Evolutionary conservation across 2,329 filamentous ascomycete species (phyloP).

Genomic region (Colletotrichum tropicicola): DNA sequence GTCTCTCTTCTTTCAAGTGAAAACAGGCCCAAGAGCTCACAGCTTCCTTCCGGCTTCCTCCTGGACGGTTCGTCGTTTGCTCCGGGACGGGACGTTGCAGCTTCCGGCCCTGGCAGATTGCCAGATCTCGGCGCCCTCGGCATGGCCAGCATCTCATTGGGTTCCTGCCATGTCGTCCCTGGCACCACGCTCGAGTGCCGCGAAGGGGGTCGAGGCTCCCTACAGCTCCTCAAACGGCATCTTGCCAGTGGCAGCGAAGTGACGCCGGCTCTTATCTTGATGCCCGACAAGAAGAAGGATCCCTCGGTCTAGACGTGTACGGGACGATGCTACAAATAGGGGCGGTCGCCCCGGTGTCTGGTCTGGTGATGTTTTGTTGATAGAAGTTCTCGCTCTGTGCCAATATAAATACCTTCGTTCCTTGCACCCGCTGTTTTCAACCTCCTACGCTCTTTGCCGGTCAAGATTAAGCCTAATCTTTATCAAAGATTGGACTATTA

Average conservation of each 20-base stretch:
- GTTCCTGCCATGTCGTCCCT: not conserved
- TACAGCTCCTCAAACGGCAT: constrained; percentile 5
- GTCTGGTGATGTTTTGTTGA: not conserved
- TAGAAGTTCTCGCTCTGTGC: not conserved
- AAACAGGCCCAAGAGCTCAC: not conserved
- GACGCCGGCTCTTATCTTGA: constrained; percentile 11
- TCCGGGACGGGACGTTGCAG: constrained; percentile 20
- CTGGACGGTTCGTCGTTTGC: constrained; percentile 4
- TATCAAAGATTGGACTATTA: no score
- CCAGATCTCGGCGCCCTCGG: constrained; percentile 13
- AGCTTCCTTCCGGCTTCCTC: not conserved
- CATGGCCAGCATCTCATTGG: not conserved
- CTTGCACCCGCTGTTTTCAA: no score
- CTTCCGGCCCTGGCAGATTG: constrained; percentile 1
- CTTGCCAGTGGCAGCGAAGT: constrained; percentile 18
- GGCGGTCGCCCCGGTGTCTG: no score
- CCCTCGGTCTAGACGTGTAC: not conserved
- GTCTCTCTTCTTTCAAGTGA: not conserved
- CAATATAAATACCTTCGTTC: not conserved
- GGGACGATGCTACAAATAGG: constrained; percentile 20
- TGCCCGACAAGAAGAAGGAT: not conserved
- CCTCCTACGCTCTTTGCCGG: no score
- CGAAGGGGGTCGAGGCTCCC: constrained; percentile 7
- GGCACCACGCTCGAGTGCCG: not conserved
- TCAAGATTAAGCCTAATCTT: no score